Percentiles rank a stretch among this genome's conserved stretches.
phyloP scores from a whole-genome alignment of 768 basidiomycete genomes.

The Podaxis carcinomalis region DNA sequence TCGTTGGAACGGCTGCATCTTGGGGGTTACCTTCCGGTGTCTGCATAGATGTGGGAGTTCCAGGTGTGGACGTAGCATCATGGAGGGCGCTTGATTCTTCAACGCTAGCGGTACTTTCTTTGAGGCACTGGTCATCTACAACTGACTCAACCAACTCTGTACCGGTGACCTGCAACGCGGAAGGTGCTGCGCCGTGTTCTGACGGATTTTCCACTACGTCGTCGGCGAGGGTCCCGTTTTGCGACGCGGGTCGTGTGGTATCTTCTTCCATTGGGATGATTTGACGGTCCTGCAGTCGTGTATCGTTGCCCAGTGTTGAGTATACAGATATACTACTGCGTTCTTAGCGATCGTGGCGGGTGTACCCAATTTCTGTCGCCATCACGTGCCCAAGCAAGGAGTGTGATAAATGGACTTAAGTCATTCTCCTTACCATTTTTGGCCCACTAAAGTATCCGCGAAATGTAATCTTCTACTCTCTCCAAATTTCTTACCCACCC shows the following conservation, averaged over 20 bases:
- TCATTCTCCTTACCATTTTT: background rate
- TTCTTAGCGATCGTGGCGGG: background rate
- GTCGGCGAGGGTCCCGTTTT: background rate
- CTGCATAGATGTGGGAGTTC: background rate
- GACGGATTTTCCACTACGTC: background rate
- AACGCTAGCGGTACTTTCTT: background rate
- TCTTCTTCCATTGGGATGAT: constrained; percentile 6
- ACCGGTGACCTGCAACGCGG: constrained; percentile 3
- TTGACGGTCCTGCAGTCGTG: background rate
- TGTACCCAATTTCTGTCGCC: constrained; percentile 1
- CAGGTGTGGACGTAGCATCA: background rate
- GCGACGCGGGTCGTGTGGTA: background rate
- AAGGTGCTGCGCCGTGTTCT: background rate
- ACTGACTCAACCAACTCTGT: background rate
- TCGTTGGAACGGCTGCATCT: background rate
- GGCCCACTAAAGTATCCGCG: background rate
- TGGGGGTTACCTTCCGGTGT: background rate
- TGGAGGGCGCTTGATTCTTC: background rate
- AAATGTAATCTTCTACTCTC: background rate
- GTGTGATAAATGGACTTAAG: background rate
- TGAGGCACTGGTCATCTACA: background rate
- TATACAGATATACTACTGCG: background rate
- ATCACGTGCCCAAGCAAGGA: constrained; percentile 4
- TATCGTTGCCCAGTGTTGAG: background rate
- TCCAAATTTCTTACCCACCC: background rate